phyloP scores from a whole-genome alignment of 495 filamentous ascomycete genomes.

The Staphylotrichum longicolle region DNA sequence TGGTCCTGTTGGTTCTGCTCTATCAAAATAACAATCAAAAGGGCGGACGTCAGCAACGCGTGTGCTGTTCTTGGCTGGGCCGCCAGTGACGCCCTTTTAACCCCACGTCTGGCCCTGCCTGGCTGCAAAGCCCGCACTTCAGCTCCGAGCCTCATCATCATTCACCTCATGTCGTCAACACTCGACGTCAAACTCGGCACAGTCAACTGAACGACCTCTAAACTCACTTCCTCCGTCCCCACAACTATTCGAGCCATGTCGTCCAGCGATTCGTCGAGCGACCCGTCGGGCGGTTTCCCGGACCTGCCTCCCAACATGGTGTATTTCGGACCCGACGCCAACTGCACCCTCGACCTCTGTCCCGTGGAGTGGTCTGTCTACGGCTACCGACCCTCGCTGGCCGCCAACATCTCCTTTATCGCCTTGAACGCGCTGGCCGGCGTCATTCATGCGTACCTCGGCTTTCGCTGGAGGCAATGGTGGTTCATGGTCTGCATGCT shows the following conservation, averaged over 20 bases:
- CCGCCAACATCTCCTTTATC: conserved; percentile 27
- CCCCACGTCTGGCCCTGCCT: too few relatives aligned
- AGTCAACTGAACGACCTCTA: too few relatives aligned
- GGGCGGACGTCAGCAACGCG: too few relatives aligned
- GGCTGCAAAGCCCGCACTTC: too few relatives aligned
- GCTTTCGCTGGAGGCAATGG: conserved; percentile 36
- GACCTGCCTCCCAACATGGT: conserved; percentile 15
- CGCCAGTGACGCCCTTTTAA: too few relatives aligned
- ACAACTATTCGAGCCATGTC: neutral
- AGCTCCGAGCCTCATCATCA: too few relatives aligned
- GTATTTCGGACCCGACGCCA: conserved; percentile 26
- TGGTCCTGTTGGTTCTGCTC: too few relatives aligned
- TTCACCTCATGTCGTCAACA: too few relatives aligned
- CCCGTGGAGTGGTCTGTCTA: conserved; percentile 25
- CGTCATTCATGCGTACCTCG: conserved; percentile 24
- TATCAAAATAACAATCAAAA: too few relatives aligned
- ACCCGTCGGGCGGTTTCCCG: neutral
- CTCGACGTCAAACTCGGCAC: too few relatives aligned
- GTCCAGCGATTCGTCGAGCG: neutral
- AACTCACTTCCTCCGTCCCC: too few relatives aligned
- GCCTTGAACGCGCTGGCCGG: conserved; percentile 21
- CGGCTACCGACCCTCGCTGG: conserved; percentile 27
- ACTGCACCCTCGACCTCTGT: conserved; percentile 35
- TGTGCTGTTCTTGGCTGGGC: too few relatives aligned
- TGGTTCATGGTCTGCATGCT: conserved; percentile 36